Base-by-base conservation (phyloP, 345 rosid species). In the Syzygium aqueum region DNA sequence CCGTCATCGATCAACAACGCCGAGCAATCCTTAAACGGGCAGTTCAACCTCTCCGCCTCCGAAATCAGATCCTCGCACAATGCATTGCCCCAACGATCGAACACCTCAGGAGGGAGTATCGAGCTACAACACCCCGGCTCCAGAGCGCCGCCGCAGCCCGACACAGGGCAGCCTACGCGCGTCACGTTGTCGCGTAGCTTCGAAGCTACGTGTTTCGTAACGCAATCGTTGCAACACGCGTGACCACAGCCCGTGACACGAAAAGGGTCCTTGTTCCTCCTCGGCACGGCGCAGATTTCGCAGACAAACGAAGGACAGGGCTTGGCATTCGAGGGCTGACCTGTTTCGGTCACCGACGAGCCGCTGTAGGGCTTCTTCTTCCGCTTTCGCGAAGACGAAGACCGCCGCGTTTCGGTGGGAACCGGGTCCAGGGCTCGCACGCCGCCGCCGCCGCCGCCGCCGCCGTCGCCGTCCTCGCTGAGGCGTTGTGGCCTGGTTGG, bases 11-110 rank as follows among this genome's bases (percentile, higher is more conserved):
- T 84, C 92, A 93, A 49, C 89, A 92, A 40, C 2, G 86, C 89
- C 5, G 93, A 92, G 86, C 93, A 93, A 88, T 94, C 94, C 85
- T 86, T 89, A 46, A 53, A 96, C 1, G 98, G 97, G 84, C 96
- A 93, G 40, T 93, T 93, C 30, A 92, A 87, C 56, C 87, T 93
- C 53, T 87, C 84, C 23, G 88, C 52, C 56, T 88, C 89, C 59
- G 86, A 77, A 67, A 95, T 87, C 19, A 89, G 51, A 2, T 92
- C 91, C 86, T 94, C 94, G 37, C 98, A 92, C 53, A 94, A 86
- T 50, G 93, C 92, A 50, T 53, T 51, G 11, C 96, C 92, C 95
- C 93, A 93, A 56, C 92, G 84, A 37, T 89, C 91, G 77, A 93
- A 93, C 87, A 92, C 89, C 53, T 90, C 92, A 25, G 43, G 21